Evolutionary conservation across 257 asterid genomes (phyloP).

Genomic region (Jaltomata sinuosa): DNA sequence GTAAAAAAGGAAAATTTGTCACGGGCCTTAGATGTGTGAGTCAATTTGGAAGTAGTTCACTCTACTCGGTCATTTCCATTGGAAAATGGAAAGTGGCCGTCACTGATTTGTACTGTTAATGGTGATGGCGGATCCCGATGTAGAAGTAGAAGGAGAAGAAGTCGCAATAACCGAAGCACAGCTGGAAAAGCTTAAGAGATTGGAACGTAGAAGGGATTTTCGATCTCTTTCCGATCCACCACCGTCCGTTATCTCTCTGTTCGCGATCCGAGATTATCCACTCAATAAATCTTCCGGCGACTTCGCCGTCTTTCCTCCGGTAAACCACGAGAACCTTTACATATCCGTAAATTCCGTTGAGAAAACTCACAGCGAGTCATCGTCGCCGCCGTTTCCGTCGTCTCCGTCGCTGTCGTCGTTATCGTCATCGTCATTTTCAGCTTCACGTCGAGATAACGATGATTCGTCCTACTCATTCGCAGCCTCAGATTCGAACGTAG

Average conservation of each 20-base stretch:
- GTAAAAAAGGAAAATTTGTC: not conserved
- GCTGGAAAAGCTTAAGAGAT: not conserved
- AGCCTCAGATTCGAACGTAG: slow-evolving; percentile 16
- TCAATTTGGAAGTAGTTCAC: not conserved
- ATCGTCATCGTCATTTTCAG: not conserved
- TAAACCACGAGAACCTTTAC: slow-evolving; percentile 62
- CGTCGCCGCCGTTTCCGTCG: not conserved
- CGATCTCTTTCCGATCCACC: not conserved
- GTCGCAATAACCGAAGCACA: not conserved
- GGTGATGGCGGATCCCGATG: slow-evolving; percentile 3
- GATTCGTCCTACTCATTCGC: slow-evolving; percentile 29
- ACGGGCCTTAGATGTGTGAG: not conserved
- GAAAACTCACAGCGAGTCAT: not conserved
- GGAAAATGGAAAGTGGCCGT: not conserved
- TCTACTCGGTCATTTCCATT: not conserved
- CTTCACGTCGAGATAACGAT: slow-evolving; percentile 5
- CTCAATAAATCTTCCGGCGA: slow-evolving; percentile 2
- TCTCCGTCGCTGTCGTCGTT: slow-evolving; percentile 6
- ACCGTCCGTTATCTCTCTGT: slow-evolving; percentile 32
- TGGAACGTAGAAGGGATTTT: not conserved
- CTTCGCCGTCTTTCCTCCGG: slow-evolving; percentile 45
- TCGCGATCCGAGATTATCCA: slow-evolving; percentile 29
- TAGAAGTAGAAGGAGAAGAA: not conserved
- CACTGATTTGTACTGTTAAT: not conserved
- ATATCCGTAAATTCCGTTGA: slow-evolving; percentile 11